Base-by-base conservation (phyloP, 148 eudicot genomes). In the Persicaria maculosa region DNA sequence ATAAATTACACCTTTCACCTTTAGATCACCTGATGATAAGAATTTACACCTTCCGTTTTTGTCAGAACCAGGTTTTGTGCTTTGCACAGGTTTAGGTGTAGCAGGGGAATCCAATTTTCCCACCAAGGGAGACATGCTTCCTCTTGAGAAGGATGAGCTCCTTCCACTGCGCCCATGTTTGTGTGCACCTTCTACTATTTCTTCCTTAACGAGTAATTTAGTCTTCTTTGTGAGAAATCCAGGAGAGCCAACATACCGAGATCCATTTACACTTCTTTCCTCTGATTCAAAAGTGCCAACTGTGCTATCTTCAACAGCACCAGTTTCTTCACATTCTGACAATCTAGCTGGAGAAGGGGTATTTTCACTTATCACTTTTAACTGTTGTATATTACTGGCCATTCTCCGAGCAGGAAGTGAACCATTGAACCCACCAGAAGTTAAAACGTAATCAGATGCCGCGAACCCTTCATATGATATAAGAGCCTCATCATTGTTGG, bases 101-200 rank as follows among this genome's bases (percentile, higher is more conserved):
- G 81, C 82, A 72, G 78, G 77, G 81, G 72, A 79, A 52, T 89
- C 98, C 76, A 85, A 74, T 82, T 87, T 88, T 74, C 87, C 93
- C 77, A 77, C 84, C 48, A 74, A 77, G 5, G 91, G 88, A 75
- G 97, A 85, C 71, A 80, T 76, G 79, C 86, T 80, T 75, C 86
- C 84, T 80, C 81, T 85, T 40, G 88, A 77, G 53, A 88, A 78
- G 9, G 89, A 83, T 72, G 91, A 78, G 45, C 87, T 93, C 83
- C 98, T 88, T 74, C 90, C 95, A 80, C 79, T 86, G 36, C 91
- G 90, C 58, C 95, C 94, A 74, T 86, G 91, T 78, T 85, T 91
- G 74, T 82, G 84, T 74, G 83, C 89, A 53, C 90, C 90, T 85
- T 89, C 98, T 44, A 81, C 81, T 65, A 52, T 80, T 74, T 88